Base-by-base conservation (phyloP, 2,329 filamentous ascomycete genomes). In the Lojkania enalia region DNA sequence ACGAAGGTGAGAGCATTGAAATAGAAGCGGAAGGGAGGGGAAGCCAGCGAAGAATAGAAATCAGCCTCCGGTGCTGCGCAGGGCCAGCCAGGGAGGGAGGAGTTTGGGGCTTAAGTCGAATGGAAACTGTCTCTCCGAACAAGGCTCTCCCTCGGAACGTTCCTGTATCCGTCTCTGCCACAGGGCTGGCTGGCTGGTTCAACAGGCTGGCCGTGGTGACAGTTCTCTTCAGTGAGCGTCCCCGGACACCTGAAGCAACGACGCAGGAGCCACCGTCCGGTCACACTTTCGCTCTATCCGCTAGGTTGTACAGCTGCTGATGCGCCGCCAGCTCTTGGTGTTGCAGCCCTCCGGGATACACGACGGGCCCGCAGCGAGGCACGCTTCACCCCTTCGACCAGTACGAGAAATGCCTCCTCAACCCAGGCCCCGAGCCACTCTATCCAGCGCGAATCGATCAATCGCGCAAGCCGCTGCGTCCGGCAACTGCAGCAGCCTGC, bases 391-490 rank as follows among this genome's bases (percentile, higher is more conserved):
- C 18, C 6, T 9, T 20, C 33, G n/a, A 23, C 40, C 40, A 42
- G 21, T 40, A 15, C 30, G 20, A 40, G 30, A 40, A 40, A 46
- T 41, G 43, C 43, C 43, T 46, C 38, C 42, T 38, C 35, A 36
- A 18, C 21, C 35, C 30, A 7, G 14, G 38, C 40, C 49, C 50
- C 55, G 49, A 56, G 55, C 57, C 55, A 52, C 52, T 38, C 53
- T 15, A 6, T 15, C 6, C 15, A 11, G 11, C 33, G n/a, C 23
- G 7, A n/a, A n/a, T 27, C 7, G 7, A 27, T 49, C 51, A 51
- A 60, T 61, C 56, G 58, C 59, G 55, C 55, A 58, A 54, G 49
- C 53, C 50, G 52, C 53, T 36, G 39, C 51, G 51, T 44, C 46
- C 32, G 42, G 51, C 37, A 23, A 40, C 21, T 15, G 18, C 33